Evolutionary conservation across 352 stramenopile genomes (phyloP), one percentile per base, ranked within the genome.

Genomic region (Saprolegnia parasitica): DNA sequence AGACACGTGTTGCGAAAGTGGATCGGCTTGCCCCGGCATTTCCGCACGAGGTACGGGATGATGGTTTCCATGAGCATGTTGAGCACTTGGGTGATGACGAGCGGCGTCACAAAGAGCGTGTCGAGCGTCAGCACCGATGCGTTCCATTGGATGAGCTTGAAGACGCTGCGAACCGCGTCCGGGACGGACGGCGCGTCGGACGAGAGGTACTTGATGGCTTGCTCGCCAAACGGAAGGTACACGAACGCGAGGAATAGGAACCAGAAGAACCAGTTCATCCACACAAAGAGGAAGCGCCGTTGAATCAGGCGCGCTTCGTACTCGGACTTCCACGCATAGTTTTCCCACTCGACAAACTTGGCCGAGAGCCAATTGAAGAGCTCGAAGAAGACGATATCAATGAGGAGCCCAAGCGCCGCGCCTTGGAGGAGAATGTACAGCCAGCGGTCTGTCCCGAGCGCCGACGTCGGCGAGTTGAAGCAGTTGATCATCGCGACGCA

Each of bases 201-300:
- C 21, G 81, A 76, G 37, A 92, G 82, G 23, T 88, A 78, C 47
- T 72, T 63, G 26, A 94, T 54, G 40, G 95, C 90, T 21, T 73
- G 62, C 40, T 84, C 80, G 9, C 88, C 88, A 71, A 95, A 96
- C 26, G 88, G 88, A 64, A 96, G 46, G 73, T 96, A 96, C n/a
- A 96, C 83, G 65, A 96, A 96, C 26, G 88, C 89, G 21, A 96
- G 78, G 58, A 94, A 94, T 4, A 96, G 71, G 64, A 95, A 96
- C 88, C 88, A 96, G 66, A 94, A 95, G 74, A 96, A 96, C 88
- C 88, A 95, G 75, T 96, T 96, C 73, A 86, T 93, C 88, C 88
- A 96, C 40, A 94, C 86, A 58, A 96, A 96, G 10, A 96, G 84
- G 62, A 96, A 96, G 42, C 84, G 86, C 20, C 88, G 85, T 55